Conservation (phyloP, 2,329 filamentous ascomycete species). For the Cryphonectria japonica region DNA sequence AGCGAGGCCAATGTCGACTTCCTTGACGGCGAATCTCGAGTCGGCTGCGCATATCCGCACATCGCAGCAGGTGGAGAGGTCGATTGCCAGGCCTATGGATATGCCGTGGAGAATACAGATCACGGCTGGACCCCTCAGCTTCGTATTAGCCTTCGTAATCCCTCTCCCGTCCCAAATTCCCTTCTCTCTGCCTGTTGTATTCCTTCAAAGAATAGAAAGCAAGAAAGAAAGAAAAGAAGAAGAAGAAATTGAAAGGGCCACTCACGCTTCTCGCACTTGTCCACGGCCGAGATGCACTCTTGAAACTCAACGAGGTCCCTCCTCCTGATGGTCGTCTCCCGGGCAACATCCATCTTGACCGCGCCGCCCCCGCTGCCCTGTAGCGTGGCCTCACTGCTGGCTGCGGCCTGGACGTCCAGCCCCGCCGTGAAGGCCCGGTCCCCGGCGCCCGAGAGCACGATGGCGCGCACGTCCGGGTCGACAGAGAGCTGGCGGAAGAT, state of each 20-base stretch:
- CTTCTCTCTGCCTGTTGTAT: not conserved
- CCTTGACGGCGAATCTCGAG: slow-evolving; percentile 72
- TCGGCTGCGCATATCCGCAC: slow-evolving; percentile 67
- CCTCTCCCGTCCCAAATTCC: not conserved
- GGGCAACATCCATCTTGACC: slow-evolving; percentile 58
- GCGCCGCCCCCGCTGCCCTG: slow-evolving; percentile 35
- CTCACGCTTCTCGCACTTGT: slow-evolving; percentile 86
- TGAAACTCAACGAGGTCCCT: slow-evolving; percentile 81
- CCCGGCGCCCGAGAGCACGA: slow-evolving; percentile 81
- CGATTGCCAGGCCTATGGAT: slow-evolving; percentile 76
- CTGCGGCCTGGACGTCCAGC: slow-evolving; percentile 77
- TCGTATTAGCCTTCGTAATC: not conserved
- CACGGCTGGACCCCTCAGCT: slow-evolving; percentile 59
- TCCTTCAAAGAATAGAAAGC: not conserved
- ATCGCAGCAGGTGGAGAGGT: slow-evolving; percentile 72
- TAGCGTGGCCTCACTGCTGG: slow-evolving; percentile 51
- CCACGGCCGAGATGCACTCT: slow-evolving; percentile 72
- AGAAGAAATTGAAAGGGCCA: slow-evolving; percentile 26
- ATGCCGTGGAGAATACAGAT: slow-evolving; percentile 82
- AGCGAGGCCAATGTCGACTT: slow-evolving; percentile 81
- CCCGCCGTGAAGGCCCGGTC: slow-evolving; percentile 85
- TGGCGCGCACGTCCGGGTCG: slow-evolving; percentile 73
- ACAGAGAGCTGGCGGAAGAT: slow-evolving; percentile 74
- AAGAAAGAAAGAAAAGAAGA: too few species aligned
- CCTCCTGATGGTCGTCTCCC: slow-evolving; percentile 64